Percentiles rank a stretch among this genome's conserved stretches.
These are phyloP conservation scores for Kodamaea sp. DNA, from an alignment of 1,139 yeast genomes.

Conservation along the genomic window DNA sequence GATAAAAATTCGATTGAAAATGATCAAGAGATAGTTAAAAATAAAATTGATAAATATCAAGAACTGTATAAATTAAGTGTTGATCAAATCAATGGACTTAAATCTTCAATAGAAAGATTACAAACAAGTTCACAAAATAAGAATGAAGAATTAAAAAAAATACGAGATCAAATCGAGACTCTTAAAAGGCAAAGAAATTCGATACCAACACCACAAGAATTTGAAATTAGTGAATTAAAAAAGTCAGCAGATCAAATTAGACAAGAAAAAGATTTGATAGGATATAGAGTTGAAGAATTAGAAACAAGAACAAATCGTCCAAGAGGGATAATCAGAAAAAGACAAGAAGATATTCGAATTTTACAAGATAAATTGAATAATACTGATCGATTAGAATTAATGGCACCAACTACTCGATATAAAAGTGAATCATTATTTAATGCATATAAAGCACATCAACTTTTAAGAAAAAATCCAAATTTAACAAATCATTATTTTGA, in stretches of 20 bases:
- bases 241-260: neutral
- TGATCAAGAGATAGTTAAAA: conserved; percentile 5
- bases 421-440: too few species aligned
- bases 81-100: conserved; percentile 19
- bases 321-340: conserved; percentile 8
- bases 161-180: conserved; percentile 15
- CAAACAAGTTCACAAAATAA: conserved; percentile 22
- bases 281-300: conserved; percentile 7
- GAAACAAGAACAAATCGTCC: conserved; percentile 8
- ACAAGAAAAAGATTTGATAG: conserved; percentile 5
- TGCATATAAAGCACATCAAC: conserved; percentile 30
- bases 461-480: conserved; percentile 26
- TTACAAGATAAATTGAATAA: conserved; percentile 33
- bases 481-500: conserved; percentile 51
- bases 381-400: conserved; percentile 49
- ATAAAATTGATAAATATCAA: conserved; percentile 10
- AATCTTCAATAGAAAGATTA: conserved; percentile 16
- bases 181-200: conserved; percentile 13
- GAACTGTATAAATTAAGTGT: conserved; percentile 16
- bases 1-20: conserved; percentile 3
- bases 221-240: conserved; percentile 16
- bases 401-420: conserved; percentile 23
- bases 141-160: conserved; percentile 21
- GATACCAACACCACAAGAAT: conserved; percentile 17
- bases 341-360: conserved; percentile 7